These are phyloP conservation scores for Paracorniculantispora psalliotae DNA, from an alignment of 2,329 filamentous ascomycete species.

Conservation along the genomic window DNA sequence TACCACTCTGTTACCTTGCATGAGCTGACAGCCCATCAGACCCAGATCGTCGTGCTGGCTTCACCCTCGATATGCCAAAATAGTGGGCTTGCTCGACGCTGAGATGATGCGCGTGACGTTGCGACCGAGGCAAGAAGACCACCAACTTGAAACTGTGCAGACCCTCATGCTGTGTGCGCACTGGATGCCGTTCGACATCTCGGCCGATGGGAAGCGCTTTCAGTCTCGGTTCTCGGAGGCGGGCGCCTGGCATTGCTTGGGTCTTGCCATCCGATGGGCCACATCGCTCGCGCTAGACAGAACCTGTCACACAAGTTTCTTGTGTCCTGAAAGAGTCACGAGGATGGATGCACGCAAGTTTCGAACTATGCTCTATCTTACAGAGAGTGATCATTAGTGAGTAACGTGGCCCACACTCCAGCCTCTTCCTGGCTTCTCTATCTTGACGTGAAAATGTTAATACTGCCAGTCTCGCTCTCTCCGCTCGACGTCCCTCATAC, in stretches of 20 bases:
- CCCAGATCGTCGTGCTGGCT: not conserved
- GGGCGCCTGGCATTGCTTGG: not conserved
- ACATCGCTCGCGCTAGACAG: not conserved
- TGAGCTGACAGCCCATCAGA: not conserved
- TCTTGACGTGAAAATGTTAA: too few relatives aligned
- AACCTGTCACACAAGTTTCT: not conserved
- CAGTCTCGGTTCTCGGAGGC: not conserved
- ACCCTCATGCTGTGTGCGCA: not conserved
- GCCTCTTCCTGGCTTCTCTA: too few relatives aligned
- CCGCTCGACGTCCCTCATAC: not conserved
- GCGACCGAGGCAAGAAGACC: not conserved
- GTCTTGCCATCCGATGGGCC: not conserved
- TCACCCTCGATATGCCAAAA: not conserved
- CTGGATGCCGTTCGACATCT: not conserved
- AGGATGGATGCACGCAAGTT: not conserved
- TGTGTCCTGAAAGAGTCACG: not conserved
- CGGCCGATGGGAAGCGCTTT: not conserved
- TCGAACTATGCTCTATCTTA: not conserved
- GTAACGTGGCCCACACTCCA: too few relatives aligned
- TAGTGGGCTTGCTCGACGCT: not conserved
- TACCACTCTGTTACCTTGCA: too few relatives aligned
- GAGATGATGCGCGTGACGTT: constrained; percentile 2
- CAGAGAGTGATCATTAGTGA: constrained; percentile 3
- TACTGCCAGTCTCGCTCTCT: not conserved
- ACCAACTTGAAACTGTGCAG: not conserved